phyloP scores from a whole-genome alignment of 2,329 filamentous ascomycete species.

The Furcasterigmium furcatum region DNA sequence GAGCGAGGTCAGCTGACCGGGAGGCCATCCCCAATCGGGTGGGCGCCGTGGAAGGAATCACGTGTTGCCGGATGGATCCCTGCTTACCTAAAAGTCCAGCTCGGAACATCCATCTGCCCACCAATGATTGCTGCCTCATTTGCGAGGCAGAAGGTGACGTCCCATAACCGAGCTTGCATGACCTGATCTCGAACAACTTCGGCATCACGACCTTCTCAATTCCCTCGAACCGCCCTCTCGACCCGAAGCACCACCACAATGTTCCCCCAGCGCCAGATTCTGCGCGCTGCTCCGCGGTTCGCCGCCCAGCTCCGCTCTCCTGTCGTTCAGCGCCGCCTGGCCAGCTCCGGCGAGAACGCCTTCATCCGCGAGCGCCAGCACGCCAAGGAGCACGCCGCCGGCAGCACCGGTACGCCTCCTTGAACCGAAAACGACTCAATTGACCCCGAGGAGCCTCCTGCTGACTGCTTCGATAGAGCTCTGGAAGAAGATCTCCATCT shows the following conservation, averaged over 20 bases:
- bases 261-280: slow-evolving; percentile 60
- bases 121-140: slow-evolving; percentile 6
- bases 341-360: slow-evolving; percentile 76
- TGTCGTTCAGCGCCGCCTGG: slow-evolving; percentile 70
- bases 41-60: no score
- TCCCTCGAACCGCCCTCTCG: slow-evolving; percentile 4
- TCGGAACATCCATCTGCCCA: slow-evolving; percentile 4
- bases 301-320: slow-evolving; percentile 55
- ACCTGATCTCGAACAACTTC: slow-evolving; percentile 15
- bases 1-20: no score
- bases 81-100: no score
- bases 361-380: slow-evolving; percentile 91
- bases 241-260: slow-evolving; percentile 38
- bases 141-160: slow-evolving; percentile 12
- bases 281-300: slow-evolving; percentile 62
- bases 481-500: slow-evolving; percentile 95
- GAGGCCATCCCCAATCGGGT: no score
- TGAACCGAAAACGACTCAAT: neutral
- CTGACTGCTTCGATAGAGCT: slow-evolving; percentile 60
- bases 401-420: slow-evolving; percentile 65
- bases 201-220: slow-evolving; percentile 7
- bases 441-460: slow-evolving; percentile 6
- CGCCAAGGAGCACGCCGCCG: slow-evolving; percentile 85
- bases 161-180: slow-evolving; percentile 16
- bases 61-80: no score